A percentile compares a stretch with the other conserved stretches of the same genome.
phyloP scores from a whole-genome alignment of 495 filamentous ascomycete genomes.

The Xylaria telfairii region DNA sequence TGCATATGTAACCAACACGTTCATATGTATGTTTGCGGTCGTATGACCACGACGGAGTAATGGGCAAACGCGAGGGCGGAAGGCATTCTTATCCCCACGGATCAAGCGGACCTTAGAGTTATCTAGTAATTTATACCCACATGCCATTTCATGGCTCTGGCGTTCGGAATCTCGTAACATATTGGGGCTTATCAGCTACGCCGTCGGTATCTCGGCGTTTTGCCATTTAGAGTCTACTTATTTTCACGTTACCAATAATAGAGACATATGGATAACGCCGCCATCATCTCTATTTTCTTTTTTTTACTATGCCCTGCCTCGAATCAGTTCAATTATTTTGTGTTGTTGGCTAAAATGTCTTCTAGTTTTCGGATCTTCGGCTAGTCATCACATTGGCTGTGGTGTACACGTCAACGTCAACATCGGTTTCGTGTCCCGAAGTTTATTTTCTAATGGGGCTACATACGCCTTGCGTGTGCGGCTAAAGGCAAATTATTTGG shows the following conservation, averaged over 20 bases:
- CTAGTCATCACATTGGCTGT: neutral
- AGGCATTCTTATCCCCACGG: neutral
- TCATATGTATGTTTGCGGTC: no score
- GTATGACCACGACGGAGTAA: no score
- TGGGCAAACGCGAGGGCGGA: no score
- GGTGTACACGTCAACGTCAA: neutral
- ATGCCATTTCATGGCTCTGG: neutral
- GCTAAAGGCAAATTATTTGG: neutral
- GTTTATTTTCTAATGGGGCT: neutral
- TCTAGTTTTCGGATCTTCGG: neutral
- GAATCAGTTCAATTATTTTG: neutral
- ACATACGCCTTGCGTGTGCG: neutral
- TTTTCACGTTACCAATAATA: neutral
- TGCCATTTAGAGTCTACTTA: neutral
- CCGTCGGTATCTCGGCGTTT: neutral
- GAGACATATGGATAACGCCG: neutral
- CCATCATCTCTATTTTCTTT: neutral
- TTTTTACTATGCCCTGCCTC: neutral
- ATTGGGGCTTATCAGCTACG: neutral
- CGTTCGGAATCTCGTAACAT: neutral
- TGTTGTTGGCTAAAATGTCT: neutral
- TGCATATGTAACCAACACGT: no score
- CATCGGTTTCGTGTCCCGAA: neutral
- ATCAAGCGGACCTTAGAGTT: neutral
- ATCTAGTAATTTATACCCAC: neutral